These are phyloP conservation scores for Pseudopyrenochaeta lycopersici DNA, from an alignment of 2,329 filamentous ascomycete genomes.

Conservation along the genomic window DNA sequence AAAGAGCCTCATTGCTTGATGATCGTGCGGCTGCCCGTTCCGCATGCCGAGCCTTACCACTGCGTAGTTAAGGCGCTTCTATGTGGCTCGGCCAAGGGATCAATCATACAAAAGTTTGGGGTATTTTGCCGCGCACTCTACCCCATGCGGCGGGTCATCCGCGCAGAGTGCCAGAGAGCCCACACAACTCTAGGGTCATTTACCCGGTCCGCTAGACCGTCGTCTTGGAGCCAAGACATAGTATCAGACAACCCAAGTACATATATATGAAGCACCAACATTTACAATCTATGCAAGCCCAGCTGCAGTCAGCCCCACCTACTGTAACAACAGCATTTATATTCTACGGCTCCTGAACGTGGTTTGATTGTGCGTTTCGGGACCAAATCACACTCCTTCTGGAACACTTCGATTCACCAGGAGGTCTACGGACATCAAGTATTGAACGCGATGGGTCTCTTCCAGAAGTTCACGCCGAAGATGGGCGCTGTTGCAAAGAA, in stretches of 20 bases:
- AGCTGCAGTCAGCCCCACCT: slow-evolving; percentile 25
- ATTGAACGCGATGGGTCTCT: slow-evolving; percentile 26
- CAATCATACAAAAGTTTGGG: slow-evolving; percentile 18
- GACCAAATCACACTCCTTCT: slow-evolving; percentile 13
- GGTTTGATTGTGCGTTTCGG: slow-evolving; percentile 20
- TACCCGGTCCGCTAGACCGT: slow-evolving; percentile 44
- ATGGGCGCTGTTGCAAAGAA: slow-evolving; percentile 29
- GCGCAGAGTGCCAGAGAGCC: slow-evolving; percentile 24
- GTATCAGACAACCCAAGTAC: slow-evolving; percentile 17
- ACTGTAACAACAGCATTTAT: slow-evolving; percentile 27
- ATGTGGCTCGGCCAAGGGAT: slow-evolving; percentile 12
- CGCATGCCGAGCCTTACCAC: slow-evolving; percentile 14
- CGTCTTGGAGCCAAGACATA: slow-evolving; percentile 26
- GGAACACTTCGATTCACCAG: slow-evolving; percentile 8
- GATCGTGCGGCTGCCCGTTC: slow-evolving; percentile 12
- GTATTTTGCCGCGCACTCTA: slow-evolving; percentile 25
- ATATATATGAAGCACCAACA: slow-evolving; percentile 37
- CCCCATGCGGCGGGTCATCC: slow-evolving; percentile 29
- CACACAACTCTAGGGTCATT: slow-evolving; percentile 28
- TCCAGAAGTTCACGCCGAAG: slow-evolving; percentile 31
- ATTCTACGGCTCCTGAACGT: slow-evolving; percentile 18
- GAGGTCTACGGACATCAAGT: slow-evolving; percentile 9
- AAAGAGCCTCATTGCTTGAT: slow-evolving; percentile 12
- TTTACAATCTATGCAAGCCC: slow-evolving; percentile 18
- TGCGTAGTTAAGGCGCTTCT: slow-evolving; percentile 9